Conservation (phyloP, 768 basidiomycete genomes). For the Collybiopsis luxurians region DNA sequence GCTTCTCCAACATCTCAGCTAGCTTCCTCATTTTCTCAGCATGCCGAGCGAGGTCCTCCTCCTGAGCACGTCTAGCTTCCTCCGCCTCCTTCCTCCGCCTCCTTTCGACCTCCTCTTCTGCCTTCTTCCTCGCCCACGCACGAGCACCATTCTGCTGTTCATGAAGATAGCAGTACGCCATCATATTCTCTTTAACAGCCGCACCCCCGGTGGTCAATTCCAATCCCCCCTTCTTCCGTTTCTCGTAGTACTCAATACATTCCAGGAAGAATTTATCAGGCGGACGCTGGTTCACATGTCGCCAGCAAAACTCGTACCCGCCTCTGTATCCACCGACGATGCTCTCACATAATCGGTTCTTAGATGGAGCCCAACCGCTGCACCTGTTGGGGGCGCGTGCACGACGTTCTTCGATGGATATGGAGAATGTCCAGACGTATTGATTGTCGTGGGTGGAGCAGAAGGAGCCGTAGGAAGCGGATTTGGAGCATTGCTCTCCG, state of each 20-base stretch:
- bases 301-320: background rate
- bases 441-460: background rate
- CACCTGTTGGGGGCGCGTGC: background rate
- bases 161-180: background rate
- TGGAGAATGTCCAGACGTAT: background rate
- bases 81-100: background rate
- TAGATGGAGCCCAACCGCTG: background rate
- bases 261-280: background rate
- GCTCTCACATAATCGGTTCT: background rate
- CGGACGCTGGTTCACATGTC: background rate
- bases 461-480: background rate
- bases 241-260: background rate
- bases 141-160: background rate
- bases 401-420: background rate
- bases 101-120: background rate
- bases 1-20: background rate
- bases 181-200: background rate
- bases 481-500: background rate
- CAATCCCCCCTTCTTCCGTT: background rate
- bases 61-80: background rate
- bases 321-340: background rate
- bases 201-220: background rate
- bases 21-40: too few relatives aligned
- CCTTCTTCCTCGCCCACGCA: background rate
- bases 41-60: too few relatives aligned